phyloP scores from a whole-genome alignment of 2,329 filamentous ascomycete genomes.

The Sporothrix sp. region DNA sequence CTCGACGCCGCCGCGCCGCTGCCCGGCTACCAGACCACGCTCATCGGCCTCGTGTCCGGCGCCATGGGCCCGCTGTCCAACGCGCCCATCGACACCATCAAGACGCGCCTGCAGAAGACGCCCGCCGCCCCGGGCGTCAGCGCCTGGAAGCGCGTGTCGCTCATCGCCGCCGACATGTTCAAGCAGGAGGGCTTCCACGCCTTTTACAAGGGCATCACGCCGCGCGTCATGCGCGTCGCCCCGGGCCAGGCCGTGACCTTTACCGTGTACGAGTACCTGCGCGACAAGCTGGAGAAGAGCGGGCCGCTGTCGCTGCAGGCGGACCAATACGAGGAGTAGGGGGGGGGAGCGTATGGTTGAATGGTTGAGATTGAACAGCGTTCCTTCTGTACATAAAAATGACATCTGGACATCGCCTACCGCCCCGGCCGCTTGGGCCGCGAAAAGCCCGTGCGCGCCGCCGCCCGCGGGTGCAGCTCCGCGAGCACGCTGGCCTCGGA shows the following conservation, averaged over 20 bases:
- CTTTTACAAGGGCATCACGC: slow-evolving; percentile 99
- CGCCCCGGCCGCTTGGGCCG: slow-evolving; percentile 71
- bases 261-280: slow-evolving; percentile 69
- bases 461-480: slow-evolving; percentile 58
- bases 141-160: slow-evolving; percentile 66
- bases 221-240: slow-evolving; percentile 92
- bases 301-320: slow-evolving; percentile 48
- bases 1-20: slow-evolving; percentile 51
- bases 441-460: slow-evolving; percentile 59
- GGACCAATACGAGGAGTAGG: slow-evolving; percentile 57
- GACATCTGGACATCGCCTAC: too few relatives aligned
- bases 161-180: slow-evolving; percentile 78
- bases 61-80: slow-evolving; percentile 95
- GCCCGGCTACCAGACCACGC: slow-evolving; percentile 79
- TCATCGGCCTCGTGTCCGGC: slow-evolving; percentile 83
- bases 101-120: slow-evolving; percentile 88
- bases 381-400: slow-evolving; percentile 2
- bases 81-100: slow-evolving; percentile 97
- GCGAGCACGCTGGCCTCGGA: slow-evolving; percentile 54
- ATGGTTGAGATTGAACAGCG: too few relatives aligned
- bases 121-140: slow-evolving; percentile 73
- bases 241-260: slow-evolving; percentile 80
- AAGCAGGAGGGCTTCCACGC: slow-evolving; percentile 88
- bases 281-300: slow-evolving; percentile 60
- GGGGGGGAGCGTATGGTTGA: too few relatives aligned